These are phyloP conservation scores for Hericium erinaceus DNA, from an alignment of 768 basidiomycete genomes.

Conservation along the genomic window DNA sequence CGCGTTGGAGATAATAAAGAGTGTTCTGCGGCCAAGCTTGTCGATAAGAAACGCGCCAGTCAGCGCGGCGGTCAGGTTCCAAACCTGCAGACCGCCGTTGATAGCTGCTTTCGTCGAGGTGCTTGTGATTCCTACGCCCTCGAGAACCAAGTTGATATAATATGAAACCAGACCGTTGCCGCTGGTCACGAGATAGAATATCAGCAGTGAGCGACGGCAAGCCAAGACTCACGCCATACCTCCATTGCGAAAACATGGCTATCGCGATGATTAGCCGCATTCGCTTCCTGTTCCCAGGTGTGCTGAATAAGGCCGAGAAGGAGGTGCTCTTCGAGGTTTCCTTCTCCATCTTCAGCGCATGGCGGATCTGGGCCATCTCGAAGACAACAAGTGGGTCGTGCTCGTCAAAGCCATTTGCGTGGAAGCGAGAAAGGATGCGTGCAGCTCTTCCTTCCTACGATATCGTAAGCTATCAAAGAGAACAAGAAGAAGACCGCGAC, in stretches of 20 bases:
- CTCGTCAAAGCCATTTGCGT: conserved; percentile 52
- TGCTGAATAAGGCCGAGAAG: conserved; percentile 45
- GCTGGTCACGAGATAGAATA: conserved; percentile 21
- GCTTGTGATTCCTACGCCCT: conserved; percentile 49
- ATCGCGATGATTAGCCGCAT: conserved; percentile 61
- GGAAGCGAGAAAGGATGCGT: conserved; percentile 57
- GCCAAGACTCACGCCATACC: conserved; percentile 25
- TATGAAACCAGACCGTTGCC: conserved; percentile 67
- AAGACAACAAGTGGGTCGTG: conserved; percentile 45
- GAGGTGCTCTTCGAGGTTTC: conserved; percentile 40
- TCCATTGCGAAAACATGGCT: conserved; percentile 70
- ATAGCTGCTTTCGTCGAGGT: conserved; percentile 49
- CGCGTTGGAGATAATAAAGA: conserved; percentile 57
- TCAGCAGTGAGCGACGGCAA: not conserved
- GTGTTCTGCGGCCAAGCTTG: conserved; percentile 53
- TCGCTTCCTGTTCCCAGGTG: conserved; percentile 58
- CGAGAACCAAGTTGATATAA: conserved; percentile 62
- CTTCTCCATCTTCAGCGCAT: conserved; percentile 56
- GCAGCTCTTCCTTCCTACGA: conserved; percentile 48
- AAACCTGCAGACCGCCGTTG: conserved; percentile 57
- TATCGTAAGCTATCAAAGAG: no score
- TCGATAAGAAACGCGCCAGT: conserved; percentile 57
- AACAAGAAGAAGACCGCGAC: no score
- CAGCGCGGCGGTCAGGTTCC: conserved; percentile 54
- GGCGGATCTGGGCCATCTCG: conserved; percentile 58